phyloP scores from a whole-genome alignment of 1,139 yeast genomes.

The Wickerhamiella pararugosa region DNA sequence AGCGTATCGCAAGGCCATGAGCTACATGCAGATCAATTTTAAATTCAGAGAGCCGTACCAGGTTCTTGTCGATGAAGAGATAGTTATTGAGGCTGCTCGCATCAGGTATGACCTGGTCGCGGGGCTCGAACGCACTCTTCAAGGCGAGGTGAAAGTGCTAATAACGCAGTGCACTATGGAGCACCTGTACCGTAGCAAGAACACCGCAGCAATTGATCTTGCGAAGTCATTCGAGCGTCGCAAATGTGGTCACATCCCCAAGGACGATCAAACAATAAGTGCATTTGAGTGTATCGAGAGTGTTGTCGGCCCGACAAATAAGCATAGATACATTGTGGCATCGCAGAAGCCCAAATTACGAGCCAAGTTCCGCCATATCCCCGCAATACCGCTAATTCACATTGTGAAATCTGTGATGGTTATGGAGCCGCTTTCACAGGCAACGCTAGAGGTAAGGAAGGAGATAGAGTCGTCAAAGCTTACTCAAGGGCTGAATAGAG shows the following conservation, averaged over 20 bases:
- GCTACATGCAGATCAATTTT: slow-evolving; percentile 67
- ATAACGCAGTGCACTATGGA: slow-evolving; percentile 94
- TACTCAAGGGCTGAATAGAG: slow-evolving; percentile 59
- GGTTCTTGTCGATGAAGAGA: slow-evolving; percentile 66
- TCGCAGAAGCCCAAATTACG: slow-evolving; percentile 64
- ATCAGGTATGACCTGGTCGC: slow-evolving; percentile 59
- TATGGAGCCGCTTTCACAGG: slow-evolving; percentile 80
- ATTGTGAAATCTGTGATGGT: slow-evolving; percentile 88
- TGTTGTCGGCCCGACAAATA: slow-evolving; percentile 60
- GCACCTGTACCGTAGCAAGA: slow-evolving; percentile 54
- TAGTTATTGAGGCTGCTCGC: slow-evolving; percentile 48
- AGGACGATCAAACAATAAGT: slow-evolving; percentile 33
- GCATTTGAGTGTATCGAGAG: slow-evolving; percentile 67
- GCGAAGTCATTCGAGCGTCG: slow-evolving; percentile 79
- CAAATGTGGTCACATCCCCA: slow-evolving; percentile 37
- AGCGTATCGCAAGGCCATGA: slow-evolving; percentile 83
- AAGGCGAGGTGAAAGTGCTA: slow-evolving; percentile 80
- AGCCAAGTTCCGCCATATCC: slow-evolving; percentile 49
- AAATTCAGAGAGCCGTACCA: slow-evolving; percentile 92
- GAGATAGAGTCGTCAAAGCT: slow-evolving; percentile 51
- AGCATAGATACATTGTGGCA: slow-evolving; percentile 81
- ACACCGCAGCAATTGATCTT: slow-evolving; percentile 58
- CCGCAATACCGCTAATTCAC: slow-evolving; percentile 82
- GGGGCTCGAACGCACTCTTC: slow-evolving; percentile 71
- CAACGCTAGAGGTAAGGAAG: slow-evolving; percentile 42